Evolutionary conservation across 305 asterid species (phyloP), one percentile per base, ranked within the genome.

Genomic region (Ruellia speciosa): DNA sequence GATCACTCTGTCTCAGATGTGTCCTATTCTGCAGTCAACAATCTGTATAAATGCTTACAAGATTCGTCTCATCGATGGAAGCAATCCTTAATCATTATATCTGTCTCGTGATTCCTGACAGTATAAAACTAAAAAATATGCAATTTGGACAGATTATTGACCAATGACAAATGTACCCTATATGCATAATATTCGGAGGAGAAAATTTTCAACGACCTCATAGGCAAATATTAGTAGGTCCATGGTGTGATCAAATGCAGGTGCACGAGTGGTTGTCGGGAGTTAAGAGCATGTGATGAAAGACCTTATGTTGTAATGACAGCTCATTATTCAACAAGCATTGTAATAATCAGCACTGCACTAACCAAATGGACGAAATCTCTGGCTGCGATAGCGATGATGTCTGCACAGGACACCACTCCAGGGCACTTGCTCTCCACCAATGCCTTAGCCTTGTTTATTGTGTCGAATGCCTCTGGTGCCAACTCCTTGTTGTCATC

Each of bases 401-500:
- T 86, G 75, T 92, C 99, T 0, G 99, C 94, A 60, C 99, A 92
- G 0, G 99, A 92, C 33, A 92, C 96, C 41, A 82, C 73, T 48
- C 94, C 94, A 18, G 96, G 95, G 64, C 99, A 92, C 63, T 92
- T 88, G 78, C 75, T 78, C 80, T 92, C 95, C 68, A 88, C 94
- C 71, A 78, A 6, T 48, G 68, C 72, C 61, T 92, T 88, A 1
- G 95, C 96, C 68, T 63, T 85, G 18, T 62, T 62, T 60, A 92
- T 66, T 73, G 72, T 75, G 11, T 84, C 96, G 68, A 78, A 92
- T 6, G 94, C 96, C 75, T 86, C 94, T 24, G 16, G 49, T 14
- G 86, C 81, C 49, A 92, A 19, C 63, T 92, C 99, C 77, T 71
- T 82, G 64, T 92, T 92, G 31, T 88, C 95, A 77, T 77, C 88